Base-by-base conservation (phyloP, 169 alveolate genomes). In the Plasmodium inui region DNA sequence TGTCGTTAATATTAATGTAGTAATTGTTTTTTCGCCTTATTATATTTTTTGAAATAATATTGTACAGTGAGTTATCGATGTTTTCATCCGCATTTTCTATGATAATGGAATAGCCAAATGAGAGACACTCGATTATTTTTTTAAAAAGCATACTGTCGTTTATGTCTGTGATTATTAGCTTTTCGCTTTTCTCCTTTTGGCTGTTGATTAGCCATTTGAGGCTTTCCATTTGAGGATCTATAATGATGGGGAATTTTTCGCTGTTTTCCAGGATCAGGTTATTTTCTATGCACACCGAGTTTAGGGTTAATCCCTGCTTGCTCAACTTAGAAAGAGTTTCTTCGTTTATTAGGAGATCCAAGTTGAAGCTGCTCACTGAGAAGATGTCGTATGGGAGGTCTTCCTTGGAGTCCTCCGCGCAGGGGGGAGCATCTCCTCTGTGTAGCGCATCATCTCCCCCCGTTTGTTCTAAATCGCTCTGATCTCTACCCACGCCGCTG, bases 171-270 rank as follows among this genome's bases (percentile, higher is more conserved):
- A 96, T 73, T n/a, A 91, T 67, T 72, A 93, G 92, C 95, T 98
- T 97, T 90, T 98, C 96, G 85, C 97, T 97, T 95, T 98, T 97
- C 73, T 93, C 97, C 89, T 97, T 96, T 93, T 99, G 99, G 93
- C 97, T 98, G 88, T 98, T 99, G 89, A 97, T 98, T 83, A 98
- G 96, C 99, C 99, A 98, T 78, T 98, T 96, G 83, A 98, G 97
- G 84, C 99, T 99, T 96, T 99, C 99, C 92, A 99, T 95, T 96
- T 99, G 99, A 8, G 99, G 99, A 83, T 99, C 99, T 84, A 99
- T 98, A 96, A 99, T 98, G 81, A 99, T 96, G 34, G 99, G 98
- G 97, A 98, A 99, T 55, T 99, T 98, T 86, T 98, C 99, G 73
- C 99, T 97, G 92, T 97, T 97, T 80, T 99, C 98, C 71, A 98